Base-by-base conservation (phyloP, 2,329 filamentous ascomycete species). In the Teratosphaeriaceae sp. region DNA sequence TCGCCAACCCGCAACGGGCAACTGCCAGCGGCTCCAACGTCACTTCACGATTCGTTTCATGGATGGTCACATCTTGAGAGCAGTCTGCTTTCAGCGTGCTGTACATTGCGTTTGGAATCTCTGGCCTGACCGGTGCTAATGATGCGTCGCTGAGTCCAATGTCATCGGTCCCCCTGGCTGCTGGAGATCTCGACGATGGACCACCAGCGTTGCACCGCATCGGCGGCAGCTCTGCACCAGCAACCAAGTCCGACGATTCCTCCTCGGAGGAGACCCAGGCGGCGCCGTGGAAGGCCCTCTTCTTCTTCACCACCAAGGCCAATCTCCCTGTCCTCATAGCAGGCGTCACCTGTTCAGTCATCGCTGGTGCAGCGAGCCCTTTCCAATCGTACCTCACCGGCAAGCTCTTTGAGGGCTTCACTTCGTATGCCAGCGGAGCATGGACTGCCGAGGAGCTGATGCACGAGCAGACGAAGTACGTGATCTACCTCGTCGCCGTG, bases 331-430 rank as follows among this genome's bases (percentile, higher is more conserved):
- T 76, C 3, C 61, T 90, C 1, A 36, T 69, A 9, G 55, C 71
- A 2, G 84, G 80, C 1, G 38, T 84, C 0, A 9, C 74, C 3
- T 67, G 78, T 1, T 76, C 85, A 0, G 59, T 79, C 3, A 53
- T 77, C 2, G 73, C 79, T 7, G 85, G 84, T 1, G 72, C 76
- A 0, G 67, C 82, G 11, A 76, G 79, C 42, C 84, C 86, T 0
- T 66, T 74, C 1, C 73, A 85, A 20, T 78, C 87, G 3, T 69
- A 88, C 21, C 62, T 94, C 1, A 76, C 89, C 1, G 89, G 89
- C 11, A 74, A 75, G 38, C 72, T 94, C 6, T 94, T 94, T 57
- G 74, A 84, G 22, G 66, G 78, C 3, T 82, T 94, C 45, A 75
- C 84, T 1, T 65, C 72, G 5, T 87, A 80, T 55, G 85, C 81